These are phyloP conservation scores for Colletotrichum spaethianum DNA, from an alignment of 2,329 filamentous ascomycete species.

Conservation along the genomic window DNA sequence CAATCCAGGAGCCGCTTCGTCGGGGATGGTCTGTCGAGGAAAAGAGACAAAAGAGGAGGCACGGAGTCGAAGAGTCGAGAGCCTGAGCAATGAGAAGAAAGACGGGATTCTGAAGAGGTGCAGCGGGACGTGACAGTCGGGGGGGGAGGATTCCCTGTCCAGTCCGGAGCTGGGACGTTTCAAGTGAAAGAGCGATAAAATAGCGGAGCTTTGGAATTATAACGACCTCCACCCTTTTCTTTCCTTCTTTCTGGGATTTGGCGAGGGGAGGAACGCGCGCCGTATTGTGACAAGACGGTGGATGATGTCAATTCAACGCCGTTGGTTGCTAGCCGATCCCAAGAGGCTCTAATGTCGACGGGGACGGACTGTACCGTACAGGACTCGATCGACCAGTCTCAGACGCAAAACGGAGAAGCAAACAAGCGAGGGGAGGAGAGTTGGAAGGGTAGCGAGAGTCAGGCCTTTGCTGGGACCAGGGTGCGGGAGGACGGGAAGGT, in stretches of 20 bases:
- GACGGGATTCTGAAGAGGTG: constrained; percentile 30
- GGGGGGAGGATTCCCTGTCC: constrained; percentile 37
- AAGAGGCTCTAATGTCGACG: constrained; percentile 22
- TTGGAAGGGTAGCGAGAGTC: neutral
- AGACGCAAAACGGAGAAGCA: neutral
- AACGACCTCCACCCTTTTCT: constrained; percentile 29
- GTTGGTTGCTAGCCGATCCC: constrained; percentile 23
- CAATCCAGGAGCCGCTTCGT: constrained; percentile 14
- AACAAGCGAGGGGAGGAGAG: neutral
- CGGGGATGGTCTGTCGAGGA: constrained; percentile 36
- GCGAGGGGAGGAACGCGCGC: constrained; percentile 26
- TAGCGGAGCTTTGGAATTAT: constrained; percentile 39
- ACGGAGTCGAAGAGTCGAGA: constrained; percentile 3
- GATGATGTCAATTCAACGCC: constrained; percentile 35
- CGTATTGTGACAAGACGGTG: constrained; percentile 26
- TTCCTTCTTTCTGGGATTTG: neutral
- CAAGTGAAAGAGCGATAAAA: constrained; percentile 36
- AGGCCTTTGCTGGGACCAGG: neutral
- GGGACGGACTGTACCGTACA: constrained; percentile 9
- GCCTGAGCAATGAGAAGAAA: constrained; percentile 9
- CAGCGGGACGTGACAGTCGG: constrained; percentile 22
- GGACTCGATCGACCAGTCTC: constrained; percentile 37
- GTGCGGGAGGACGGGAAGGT: neutral
- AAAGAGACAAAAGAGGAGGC: constrained; percentile 12
- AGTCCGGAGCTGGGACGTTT: constrained; percentile 40